Evolutionary conservation across 2,329 filamentous ascomycete genomes (phyloP).

Genomic region (Exophiala sp.): DNA sequence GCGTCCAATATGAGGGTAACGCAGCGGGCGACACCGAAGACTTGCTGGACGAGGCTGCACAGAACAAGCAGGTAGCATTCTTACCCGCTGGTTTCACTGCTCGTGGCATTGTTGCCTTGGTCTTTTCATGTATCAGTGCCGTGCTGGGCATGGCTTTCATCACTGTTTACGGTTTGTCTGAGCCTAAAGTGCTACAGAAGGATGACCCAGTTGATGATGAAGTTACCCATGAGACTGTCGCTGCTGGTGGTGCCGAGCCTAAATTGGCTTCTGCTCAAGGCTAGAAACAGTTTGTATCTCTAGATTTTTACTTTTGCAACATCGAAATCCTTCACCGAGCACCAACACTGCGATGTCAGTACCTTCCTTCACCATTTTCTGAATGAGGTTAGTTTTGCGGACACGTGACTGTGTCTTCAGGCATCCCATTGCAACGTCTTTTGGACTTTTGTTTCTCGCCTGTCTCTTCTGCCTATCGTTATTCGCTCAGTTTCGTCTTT

Average conservation of each 20-base stretch:
- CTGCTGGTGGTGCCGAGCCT: conserved; percentile 1
- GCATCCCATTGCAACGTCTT: not conserved
- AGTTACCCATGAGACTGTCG: not conserved
- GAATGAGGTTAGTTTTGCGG: not conserved
- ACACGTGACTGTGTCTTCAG: not conserved
- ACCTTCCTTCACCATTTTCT: too few species aligned
- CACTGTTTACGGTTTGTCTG: conserved; percentile 52
- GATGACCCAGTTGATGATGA: not conserved
- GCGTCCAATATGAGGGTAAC: conserved; percentile 60
- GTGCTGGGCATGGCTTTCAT: conserved; percentile 65
- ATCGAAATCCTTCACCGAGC: too few species aligned
- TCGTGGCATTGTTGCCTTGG: conserved; percentile 67
- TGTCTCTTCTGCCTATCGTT: not conserved
- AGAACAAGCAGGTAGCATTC: conserved; percentile 53
- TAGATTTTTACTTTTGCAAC: too few species aligned
- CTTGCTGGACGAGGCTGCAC: conserved; percentile 58
- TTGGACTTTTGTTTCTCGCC: not conserved
- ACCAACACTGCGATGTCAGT: too few species aligned
- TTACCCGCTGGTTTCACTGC: conserved; percentile 67
- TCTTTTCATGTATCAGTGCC: conserved; percentile 66
- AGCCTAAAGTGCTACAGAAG: conserved; percentile 5
- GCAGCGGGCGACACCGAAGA: conserved; percentile 67
- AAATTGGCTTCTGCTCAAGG: not conserved
- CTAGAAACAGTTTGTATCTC: not conserved
- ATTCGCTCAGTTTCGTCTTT: not conserved